Base-by-base conservation (phyloP, 169 alveolate genomes). In the Plasmodium inui region DNA sequence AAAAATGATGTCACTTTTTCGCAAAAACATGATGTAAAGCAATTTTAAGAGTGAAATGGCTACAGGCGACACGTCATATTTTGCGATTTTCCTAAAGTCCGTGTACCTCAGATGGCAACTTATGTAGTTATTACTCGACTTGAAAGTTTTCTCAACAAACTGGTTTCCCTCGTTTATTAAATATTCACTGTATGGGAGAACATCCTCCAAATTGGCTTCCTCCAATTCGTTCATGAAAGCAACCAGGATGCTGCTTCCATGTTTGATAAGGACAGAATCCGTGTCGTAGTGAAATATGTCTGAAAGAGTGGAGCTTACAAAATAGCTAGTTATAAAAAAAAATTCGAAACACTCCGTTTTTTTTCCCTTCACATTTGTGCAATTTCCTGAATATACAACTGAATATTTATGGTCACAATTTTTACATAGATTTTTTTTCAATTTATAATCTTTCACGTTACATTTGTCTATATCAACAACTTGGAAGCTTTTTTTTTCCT, bases 221-320 rank as follows among this genome's bases (percentile, higher is more conserved):
- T 67, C 55, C 30, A 94, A 73, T 22, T 73, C 94, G 8, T 83
- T 61, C 22, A 61, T 83, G 73, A 91, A 94, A 2, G 96, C 94
- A 17, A 92, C 95, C 17, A 91, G 44, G 84, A 90, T 67, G 46
- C 14, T 85, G 9, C 61, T 91, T 12, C 91, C 85, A 7, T 61
- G 71, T 93, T 94, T 71, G 30, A 89, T 91, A 8, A 83, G 44
- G 26, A 78, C 50, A 17, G 94, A 89, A 0, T 57, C 32, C 2
- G 12, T 61, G 72, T 89, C 26, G 72, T 79, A 53, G 17, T 61
- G 28, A 50, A 79, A 89, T 67, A 89, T 67, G 22, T 89, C 55
- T 41, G 50, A 14, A 14, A 89, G 50, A 9, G 83, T 44, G 10
- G 14, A 8, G 19, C 78, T 89, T 26, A 67, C 83, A 30, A 89